A percentile compares a stretch with the other conserved stretches of the same genome.
Conservation (phyloP, 495 filamentous ascomycete species). For the Lasiosphaeria ovina region DNA sequence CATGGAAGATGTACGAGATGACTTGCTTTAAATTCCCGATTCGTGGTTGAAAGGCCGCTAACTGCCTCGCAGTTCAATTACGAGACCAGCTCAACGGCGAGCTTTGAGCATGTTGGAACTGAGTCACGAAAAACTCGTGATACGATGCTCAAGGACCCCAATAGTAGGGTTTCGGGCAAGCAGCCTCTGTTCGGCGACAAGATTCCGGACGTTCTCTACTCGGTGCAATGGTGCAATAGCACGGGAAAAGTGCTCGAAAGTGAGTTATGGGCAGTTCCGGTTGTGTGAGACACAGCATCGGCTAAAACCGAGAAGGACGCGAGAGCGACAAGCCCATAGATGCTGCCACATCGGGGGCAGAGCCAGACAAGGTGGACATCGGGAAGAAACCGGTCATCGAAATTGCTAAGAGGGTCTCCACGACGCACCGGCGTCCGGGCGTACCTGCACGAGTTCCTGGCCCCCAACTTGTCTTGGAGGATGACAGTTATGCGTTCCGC, state of each 20-base stretch:
- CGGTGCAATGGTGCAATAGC: conserved; percentile 25
- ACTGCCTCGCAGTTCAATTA: neutral
- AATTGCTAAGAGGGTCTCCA: conserved; percentile 32
- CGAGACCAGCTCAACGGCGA: conserved; percentile 6
- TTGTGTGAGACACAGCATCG: neutral
- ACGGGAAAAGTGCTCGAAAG: conserved; percentile 26
- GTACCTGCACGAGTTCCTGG: neutral
- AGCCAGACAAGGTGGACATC: conserved; percentile 8
- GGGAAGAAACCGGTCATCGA: conserved; percentile 35
- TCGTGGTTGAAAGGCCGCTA: neutral
- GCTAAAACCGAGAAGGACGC: conserved; percentile 21
- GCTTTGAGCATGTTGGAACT: conserved; percentile 10
- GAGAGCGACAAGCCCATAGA: conserved; percentile 32
- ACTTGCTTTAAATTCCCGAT: neutral
- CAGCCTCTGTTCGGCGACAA: conserved; percentile 21
- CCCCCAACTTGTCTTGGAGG: neutral
- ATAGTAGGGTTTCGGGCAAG: conserved; percentile 3
- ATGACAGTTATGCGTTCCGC: conserved; percentile 2
- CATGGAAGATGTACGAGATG: no score
- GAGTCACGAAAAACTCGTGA: neutral
- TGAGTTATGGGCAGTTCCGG: conserved; percentile 6
- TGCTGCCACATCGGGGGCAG: conserved; percentile 2
- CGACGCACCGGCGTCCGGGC: neutral
- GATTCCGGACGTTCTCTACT: conserved; percentile 34
- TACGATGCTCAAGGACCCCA: conserved; percentile 4